Evolutionary conservation across 1,284 basidiomycete genomes (phyloP).

Genomic region (Ustilago sp.): DNA sequence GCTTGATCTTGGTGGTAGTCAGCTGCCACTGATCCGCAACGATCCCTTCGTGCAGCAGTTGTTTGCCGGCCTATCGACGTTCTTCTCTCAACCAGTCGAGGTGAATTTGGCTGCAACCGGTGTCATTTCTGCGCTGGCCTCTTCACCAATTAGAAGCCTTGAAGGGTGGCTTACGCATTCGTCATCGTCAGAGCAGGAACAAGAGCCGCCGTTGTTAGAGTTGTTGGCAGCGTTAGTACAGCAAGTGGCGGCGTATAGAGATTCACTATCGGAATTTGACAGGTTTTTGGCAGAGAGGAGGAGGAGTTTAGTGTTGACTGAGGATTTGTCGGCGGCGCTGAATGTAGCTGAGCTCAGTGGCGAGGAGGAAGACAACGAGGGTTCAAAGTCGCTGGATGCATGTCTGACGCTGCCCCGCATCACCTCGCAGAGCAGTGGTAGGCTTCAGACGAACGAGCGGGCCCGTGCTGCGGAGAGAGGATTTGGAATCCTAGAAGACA

Average conservation of each 20-base stretch:
- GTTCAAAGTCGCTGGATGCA: not conserved
- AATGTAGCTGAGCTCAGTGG: constrained; percentile 26
- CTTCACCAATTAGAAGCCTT: constrained; percentile 85
- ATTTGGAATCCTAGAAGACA: constrained; percentile 39
- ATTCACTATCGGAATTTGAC: constrained; percentile 83
- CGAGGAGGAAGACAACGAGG: constrained; percentile 8
- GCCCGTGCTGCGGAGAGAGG: constrained; percentile 20
- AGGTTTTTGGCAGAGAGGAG: constrained; percentile 84
- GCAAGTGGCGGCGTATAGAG: constrained; percentile 80
- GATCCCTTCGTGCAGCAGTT: constrained; percentile 82
- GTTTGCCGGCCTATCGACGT: constrained; percentile 78
- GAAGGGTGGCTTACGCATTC: constrained; percentile 81
- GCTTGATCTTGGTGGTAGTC: constrained; percentile 21
- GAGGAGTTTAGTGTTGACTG: constrained; percentile 88
- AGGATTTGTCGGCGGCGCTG: constrained; percentile 92
- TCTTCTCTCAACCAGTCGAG: constrained; percentile 87
- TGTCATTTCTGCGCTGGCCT: constrained; percentile 80
- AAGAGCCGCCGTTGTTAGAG: constrained; percentile 41
- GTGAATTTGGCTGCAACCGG: constrained; percentile 89
- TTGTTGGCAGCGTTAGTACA: constrained; percentile 47
- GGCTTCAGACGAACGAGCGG: constrained; percentile 14
- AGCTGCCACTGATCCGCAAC: constrained; percentile 76
- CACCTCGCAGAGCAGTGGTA: not conserved
- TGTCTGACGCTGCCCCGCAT: constrained; percentile 32
- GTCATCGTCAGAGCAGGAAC: constrained; percentile 76